Conservation (phyloP, 2,329 filamentous ascomycete species). For the Hymenoscyphus linearis region DNA sequence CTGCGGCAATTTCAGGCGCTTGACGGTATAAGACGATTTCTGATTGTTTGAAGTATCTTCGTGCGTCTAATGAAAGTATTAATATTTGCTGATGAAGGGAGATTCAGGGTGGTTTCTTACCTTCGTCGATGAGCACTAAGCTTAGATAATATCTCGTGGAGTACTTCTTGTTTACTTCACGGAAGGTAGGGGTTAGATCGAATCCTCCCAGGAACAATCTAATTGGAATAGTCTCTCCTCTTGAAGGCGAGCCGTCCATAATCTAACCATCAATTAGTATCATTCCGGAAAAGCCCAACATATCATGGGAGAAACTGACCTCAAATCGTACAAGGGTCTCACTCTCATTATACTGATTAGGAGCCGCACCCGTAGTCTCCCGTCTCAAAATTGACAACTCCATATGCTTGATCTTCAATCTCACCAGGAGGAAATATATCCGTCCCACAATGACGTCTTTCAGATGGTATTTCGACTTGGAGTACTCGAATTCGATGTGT, state of each 20-base stretch:
- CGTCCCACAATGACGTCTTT: constrained; percentile 98
- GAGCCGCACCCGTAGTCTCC: constrained; percentile 92
- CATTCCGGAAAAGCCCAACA: background rate
- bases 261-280: constrained; percentile 6
- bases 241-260: constrained; percentile 35
- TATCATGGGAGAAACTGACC: constrained; percentile 40
- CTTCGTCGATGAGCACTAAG: constrained; percentile 91
- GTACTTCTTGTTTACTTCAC: constrained; percentile 99
- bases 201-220: constrained; percentile 95
- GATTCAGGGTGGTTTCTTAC: constrained; percentile 40
- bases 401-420: constrained; percentile 99
- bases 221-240: constrained; percentile 88
- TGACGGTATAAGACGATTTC: constrained; percentile 97
- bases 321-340: constrained; percentile 97
- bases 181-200: constrained; percentile 95
- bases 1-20: constrained; percentile 49
- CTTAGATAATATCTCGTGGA: constrained; percentile 97
- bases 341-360: constrained; percentile 99
- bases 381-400: constrained; percentile 95
- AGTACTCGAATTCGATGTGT: constrained; percentile 99
- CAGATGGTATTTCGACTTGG: constrained; percentile 97
- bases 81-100: constrained; percentile 6
- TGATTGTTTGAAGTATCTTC: constrained; percentile 98
- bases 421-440: constrained; percentile 96
- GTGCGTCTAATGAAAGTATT: constrained; percentile 60